phyloP scores from a whole-genome alignment of 2,329 filamentous ascomycete species.

The Talaromyces verruculosus region DNA sequence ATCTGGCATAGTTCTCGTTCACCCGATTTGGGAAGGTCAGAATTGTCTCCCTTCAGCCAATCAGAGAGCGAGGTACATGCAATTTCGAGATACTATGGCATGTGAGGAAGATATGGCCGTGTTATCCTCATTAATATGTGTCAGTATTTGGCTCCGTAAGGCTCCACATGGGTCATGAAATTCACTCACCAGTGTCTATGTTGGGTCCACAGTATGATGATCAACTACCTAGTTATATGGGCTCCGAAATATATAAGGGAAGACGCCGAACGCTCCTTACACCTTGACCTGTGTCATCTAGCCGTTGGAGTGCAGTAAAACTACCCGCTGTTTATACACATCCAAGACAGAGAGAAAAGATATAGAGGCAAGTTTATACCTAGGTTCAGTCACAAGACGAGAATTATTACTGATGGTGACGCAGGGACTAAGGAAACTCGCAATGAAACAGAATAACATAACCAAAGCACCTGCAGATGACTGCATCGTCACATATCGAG shows the following conservation, averaged over 20 bases:
- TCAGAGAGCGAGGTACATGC: not conserved
- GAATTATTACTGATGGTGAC: not conserved
- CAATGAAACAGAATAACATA: not conserved
- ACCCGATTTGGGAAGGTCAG: not conserved
- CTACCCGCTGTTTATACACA: not conserved
- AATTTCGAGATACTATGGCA: not conserved
- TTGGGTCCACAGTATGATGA: not conserved
- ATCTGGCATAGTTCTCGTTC: not conserved
- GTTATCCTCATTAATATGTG: not conserved
- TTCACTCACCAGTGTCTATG: not conserved
- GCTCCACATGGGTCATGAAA: not conserved
- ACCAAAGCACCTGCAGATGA: conserved; percentile 25
- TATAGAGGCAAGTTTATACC: not conserved
- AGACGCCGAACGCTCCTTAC: not conserved
- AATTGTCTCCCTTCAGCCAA: not conserved
- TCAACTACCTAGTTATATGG: not conserved
- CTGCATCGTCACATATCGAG: conserved; percentile 40
- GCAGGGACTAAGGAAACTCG: not conserved
- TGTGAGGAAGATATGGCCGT: not conserved
- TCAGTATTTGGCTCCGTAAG: not conserved
- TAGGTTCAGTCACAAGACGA: not conserved
- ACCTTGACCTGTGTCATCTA: not conserved
- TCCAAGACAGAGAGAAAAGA: not conserved
- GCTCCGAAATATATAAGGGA: not conserved
- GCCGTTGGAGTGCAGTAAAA: not conserved